A percentile compares a stretch with the other conserved stretches of the same genome.
Evolutionary conservation across 2,329 filamentous ascomycete species (phyloP).

Genomic region (Septoria petroselini): DNA sequence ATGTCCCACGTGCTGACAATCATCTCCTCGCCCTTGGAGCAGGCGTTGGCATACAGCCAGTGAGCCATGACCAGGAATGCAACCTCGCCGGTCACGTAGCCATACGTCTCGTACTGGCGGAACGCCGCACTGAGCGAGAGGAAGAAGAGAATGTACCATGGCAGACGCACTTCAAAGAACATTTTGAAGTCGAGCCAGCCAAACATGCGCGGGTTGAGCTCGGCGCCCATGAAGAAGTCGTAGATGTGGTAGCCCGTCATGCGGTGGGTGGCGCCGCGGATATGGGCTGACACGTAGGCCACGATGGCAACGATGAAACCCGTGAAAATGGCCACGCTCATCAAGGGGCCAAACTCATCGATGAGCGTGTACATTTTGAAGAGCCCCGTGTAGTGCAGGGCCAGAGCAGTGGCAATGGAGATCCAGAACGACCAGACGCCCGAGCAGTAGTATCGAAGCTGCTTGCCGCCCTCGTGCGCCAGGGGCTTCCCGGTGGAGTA

Average conservation of each 20-base stretch:
- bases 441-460: conserved; percentile 92
- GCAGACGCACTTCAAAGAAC: conserved; percentile 91
- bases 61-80: conserved; percentile 83
- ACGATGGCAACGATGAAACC: conserved; percentile 79
- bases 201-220: conserved; percentile 75
- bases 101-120: conserved; percentile 79
- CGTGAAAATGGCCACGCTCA: conserved; percentile 89
- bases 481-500: conserved; percentile 86
- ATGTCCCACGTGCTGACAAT: conserved; percentile 92
- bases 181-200: conserved; percentile 86
- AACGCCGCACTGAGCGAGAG: conserved; percentile 72
- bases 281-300: conserved; percentile 81
- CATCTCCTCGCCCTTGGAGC: conserved; percentile 85
- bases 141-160: conserved; percentile 87
- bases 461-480: conserved; percentile 74
- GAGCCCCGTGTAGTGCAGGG: conserved; percentile 74
- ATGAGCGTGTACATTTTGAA: conserved; percentile 91
- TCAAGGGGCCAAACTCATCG: conserved; percentile 89
- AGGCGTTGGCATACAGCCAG: conserved; percentile 88
- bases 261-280: conserved; percentile 78
- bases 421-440: conserved; percentile 83
- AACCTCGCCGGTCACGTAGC: conserved; percentile 82
- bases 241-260: conserved; percentile 83
- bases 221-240: conserved; percentile 88
- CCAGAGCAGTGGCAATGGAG: conserved; percentile 68